These are phyloP conservation scores for Cryptosporidium baileyi DNA, from an alignment of 169 alveolate species.

Conservation along the genomic window DNA sequence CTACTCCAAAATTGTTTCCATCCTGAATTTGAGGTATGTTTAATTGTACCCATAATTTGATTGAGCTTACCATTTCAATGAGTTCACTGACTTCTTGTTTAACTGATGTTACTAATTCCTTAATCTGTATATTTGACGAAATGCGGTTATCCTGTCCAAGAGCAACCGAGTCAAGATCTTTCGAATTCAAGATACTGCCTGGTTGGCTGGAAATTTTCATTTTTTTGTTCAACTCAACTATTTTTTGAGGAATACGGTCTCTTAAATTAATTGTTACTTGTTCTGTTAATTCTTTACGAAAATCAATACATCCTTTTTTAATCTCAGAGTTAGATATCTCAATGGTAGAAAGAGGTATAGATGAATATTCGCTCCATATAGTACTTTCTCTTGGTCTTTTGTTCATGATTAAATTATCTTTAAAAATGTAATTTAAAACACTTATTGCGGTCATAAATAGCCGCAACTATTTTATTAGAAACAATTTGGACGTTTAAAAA, in stretches of 20 bases:
- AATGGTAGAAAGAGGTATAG: conserved; percentile 68
- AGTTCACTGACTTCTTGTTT: conserved; percentile 85
- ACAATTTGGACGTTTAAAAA: too few species aligned
- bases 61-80: conserved; percentile 80
- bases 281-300: conserved; percentile 82
- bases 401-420: not conserved
- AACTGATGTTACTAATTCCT: conserved; percentile 78
- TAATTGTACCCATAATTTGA: conserved; percentile 87
- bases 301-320: conserved; percentile 79
- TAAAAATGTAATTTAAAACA: not conserved
- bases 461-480: too few species aligned
- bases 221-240: conserved; percentile 80
- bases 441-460: not conserved
- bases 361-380: conserved; percentile 46
- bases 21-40: conserved; percentile 89
- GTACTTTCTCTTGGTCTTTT: conserved; percentile 39
- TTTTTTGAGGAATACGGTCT: conserved; percentile 85
- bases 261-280: conserved; percentile 82
- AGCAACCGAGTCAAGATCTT: not conserved
- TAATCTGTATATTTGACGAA: conserved; percentile 83
- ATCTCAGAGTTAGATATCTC: conserved; percentile 81
- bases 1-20: conserved; percentile 90
- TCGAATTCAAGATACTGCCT: conserved; percentile 12
- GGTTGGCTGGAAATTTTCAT: conserved; percentile 76
- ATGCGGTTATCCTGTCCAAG: conserved; percentile 69